phyloP scores from a whole-genome alignment of 257 asterid species.

The Solanum sparsipilum region DNA sequence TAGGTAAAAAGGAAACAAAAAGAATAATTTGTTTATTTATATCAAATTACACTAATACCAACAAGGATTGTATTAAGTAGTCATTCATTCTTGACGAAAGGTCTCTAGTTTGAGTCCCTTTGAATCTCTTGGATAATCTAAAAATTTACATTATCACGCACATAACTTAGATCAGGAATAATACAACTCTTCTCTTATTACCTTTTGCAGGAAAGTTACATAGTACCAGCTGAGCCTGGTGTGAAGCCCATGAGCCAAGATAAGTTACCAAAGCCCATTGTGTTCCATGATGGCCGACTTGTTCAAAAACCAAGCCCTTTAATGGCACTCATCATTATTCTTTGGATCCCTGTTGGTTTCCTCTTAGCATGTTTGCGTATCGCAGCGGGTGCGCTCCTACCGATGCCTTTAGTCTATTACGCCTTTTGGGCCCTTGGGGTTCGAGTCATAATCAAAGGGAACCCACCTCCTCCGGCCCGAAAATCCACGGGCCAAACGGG shows the following conservation, averaged over 20 bases:
- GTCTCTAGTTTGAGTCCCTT: no score
- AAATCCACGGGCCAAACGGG: slow-evolving; percentile 34
- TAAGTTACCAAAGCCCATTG: slow-evolving; percentile 41
- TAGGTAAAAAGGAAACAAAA: neutral
- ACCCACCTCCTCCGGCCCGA: slow-evolving; percentile 47
- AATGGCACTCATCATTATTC: slow-evolving; percentile 37
- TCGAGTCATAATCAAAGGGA: slow-evolving; percentile 46
- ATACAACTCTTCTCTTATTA: neutral
- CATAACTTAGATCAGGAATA: neutral
- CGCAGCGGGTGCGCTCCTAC: slow-evolving; percentile 51
- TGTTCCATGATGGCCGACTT: slow-evolving; percentile 81
- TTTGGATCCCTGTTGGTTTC: slow-evolving; percentile 70
- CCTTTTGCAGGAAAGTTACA: slow-evolving; percentile 43
- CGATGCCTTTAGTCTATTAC: slow-evolving; percentile 50
- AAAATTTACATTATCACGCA: neutral
- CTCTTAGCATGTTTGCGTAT: slow-evolving; percentile 55
- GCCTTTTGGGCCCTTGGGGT: slow-evolving; percentile 56
- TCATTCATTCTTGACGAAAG: no score
- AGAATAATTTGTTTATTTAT: neutral
- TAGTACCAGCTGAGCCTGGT: slow-evolving; percentile 21
- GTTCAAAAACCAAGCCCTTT: slow-evolving; percentile 56
- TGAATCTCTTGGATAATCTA: neutral
- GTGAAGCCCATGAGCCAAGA: slow-evolving; percentile 40
- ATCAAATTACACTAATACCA: neutral
- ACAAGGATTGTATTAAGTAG: no score